Conservation (phyloP, 2,329 filamentous ascomycete species). For the Phaeoacremonium minimum region DNA sequence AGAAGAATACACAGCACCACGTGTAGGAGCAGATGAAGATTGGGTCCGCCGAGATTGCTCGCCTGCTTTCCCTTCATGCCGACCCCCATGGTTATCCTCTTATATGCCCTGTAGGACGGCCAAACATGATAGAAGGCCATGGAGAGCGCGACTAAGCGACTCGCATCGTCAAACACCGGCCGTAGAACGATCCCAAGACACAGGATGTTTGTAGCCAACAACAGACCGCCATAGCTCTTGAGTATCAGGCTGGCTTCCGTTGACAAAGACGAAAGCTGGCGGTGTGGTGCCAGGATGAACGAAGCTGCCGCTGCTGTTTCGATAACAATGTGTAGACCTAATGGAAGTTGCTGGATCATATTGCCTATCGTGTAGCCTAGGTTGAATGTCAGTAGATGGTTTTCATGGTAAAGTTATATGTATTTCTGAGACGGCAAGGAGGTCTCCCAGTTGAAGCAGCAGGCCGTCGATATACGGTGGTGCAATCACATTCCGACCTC, state of each 20-base stretch:
- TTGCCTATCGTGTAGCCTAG: too few species aligned
- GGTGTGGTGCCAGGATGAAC: slow-evolving; percentile 37
- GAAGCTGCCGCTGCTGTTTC: slow-evolving; percentile 30
- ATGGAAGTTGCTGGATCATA: too few species aligned
- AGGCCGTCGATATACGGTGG: too few species aligned
- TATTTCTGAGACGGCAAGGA: too few species aligned
- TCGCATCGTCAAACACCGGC: slow-evolving; percentile 22
- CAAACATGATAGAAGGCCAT: slow-evolving; percentile 45
- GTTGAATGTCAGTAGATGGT: too few species aligned
- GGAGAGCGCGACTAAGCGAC: slow-evolving; percentile 28
- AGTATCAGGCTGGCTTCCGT: slow-evolving; percentile 35
- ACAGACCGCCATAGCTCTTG: slow-evolving; percentile 41
- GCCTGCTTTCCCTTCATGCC: slow-evolving; percentile 9
- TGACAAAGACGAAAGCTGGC: slow-evolving; percentile 36
- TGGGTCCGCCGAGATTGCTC: slow-evolving; percentile 38
- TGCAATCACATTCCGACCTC: too few species aligned
- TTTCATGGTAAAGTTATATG: too few species aligned
- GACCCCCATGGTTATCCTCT: slow-evolving; percentile 21
- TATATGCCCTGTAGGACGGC: slow-evolving; percentile 38
- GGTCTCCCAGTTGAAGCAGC: too few species aligned
- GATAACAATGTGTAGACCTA: background rate
- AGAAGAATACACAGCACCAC: too few species aligned
- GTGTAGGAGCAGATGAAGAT: slow-evolving; percentile 40
- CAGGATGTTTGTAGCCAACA: slow-evolving; percentile 39
- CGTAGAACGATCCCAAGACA: slow-evolving; percentile 29